Conservation (phyloP, 2,329 filamentous ascomycete genomes). For the Cladorrhinum sp. region DNA sequence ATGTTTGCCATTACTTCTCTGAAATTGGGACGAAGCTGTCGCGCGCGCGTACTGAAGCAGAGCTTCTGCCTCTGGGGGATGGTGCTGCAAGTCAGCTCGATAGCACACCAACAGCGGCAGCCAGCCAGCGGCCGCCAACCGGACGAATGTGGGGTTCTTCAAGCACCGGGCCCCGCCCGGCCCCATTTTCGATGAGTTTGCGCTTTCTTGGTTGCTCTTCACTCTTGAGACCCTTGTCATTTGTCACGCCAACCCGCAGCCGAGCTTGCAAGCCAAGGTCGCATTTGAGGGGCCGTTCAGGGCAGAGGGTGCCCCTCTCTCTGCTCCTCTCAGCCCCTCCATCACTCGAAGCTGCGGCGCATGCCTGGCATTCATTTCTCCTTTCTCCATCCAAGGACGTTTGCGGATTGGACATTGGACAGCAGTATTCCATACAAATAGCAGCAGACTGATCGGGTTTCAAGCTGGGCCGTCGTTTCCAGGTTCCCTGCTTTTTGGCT, state of each 20-base stretch:
- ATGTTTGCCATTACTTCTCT: background rate
- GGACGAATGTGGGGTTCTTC: constrained; percentile 4
- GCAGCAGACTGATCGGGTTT: constrained; percentile 4
- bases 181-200: constrained; percentile 1
- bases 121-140: constrained; percentile 6
- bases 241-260: constrained; percentile 16
- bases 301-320: constrained; percentile 1
- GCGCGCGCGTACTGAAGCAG: constrained; percentile 24
- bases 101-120: background rate
- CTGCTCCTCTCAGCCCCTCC: constrained; percentile 8
- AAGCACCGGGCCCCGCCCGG: background rate
- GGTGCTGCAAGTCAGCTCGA: constrained; percentile 10
- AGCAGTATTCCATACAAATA: background rate
- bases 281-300: background rate
- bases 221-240: constrained; percentile 9
- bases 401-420: constrained; percentile 1
- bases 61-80: constrained; percentile 4
- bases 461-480: background rate
- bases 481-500: background rate
- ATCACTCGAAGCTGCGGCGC: background rate
- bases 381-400: constrained; percentile 11
- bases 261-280: constrained; percentile 9
- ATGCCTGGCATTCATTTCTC: constrained; percentile 7
- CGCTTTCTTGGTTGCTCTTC: background rate
- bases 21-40: constrained; percentile 9